phyloP scores from a whole-genome alignment of 495 filamentous ascomycete species.

The Neurospora tetraspora region DNA sequence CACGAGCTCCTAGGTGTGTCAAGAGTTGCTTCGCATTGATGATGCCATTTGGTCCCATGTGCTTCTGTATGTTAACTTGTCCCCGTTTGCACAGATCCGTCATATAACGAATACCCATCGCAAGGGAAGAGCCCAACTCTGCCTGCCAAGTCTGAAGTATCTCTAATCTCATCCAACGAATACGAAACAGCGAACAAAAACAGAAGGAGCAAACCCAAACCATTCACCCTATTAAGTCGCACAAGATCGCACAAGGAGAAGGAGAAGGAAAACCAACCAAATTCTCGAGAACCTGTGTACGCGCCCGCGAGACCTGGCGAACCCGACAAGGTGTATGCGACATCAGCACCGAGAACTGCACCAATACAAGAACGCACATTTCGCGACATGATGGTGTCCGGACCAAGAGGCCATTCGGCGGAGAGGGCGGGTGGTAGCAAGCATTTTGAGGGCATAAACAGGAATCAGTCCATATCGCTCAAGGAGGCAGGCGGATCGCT shows the following conservation, averaged over 20 bases:
- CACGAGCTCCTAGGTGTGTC: slow-evolving; percentile 36
- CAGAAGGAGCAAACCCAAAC: slow-evolving; percentile 43
- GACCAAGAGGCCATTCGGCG: slow-evolving; percentile 49
- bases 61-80: slow-evolving; percentile 9
- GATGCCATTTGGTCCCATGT: slow-evolving; percentile 1
- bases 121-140: slow-evolving; percentile 26
- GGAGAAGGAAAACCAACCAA: slow-evolving; percentile 29
- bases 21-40: neutral
- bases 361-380: slow-evolving; percentile 56
- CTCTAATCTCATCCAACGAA: slow-evolving; percentile 30
- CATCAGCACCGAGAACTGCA: slow-evolving; percentile 35
- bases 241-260: slow-evolving; percentile 58
- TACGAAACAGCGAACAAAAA: slow-evolving; percentile 23
- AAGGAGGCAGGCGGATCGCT: slow-evolving; percentile 59
- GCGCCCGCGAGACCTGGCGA: slow-evolving; percentile 26
- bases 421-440: slow-evolving; percentile 46
- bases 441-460: slow-evolving; percentile 24
- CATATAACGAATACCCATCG: slow-evolving; percentile 25
- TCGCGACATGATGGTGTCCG: slow-evolving; percentile 53
- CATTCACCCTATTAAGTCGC: slow-evolving; percentile 52
- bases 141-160: slow-evolving; percentile 35
- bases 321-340: slow-evolving; percentile 27
- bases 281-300: slow-evolving; percentile 28
- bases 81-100: slow-evolving; percentile 24
- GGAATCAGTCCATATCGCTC: slow-evolving; percentile 37